These are phyloP conservation scores for Hypocrella siamensis DNA, from an alignment of 2,329 filamentous ascomycete species.

Conservation along the genomic window DNA sequence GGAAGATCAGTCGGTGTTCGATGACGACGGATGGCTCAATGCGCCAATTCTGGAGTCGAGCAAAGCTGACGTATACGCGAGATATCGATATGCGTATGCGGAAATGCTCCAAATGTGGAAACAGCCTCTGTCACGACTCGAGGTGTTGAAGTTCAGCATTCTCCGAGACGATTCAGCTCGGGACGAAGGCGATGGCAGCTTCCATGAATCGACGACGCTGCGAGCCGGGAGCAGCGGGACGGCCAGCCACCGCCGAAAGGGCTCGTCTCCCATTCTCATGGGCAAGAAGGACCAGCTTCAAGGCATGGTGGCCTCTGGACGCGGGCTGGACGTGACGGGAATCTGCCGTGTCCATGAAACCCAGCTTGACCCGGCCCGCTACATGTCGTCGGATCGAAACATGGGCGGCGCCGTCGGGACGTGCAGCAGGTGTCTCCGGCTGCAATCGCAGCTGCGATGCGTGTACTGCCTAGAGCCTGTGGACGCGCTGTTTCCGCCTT, in stretches of 20 bases:
- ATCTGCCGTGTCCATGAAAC: slow-evolving; percentile 47
- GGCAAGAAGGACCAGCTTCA: slow-evolving; percentile 39
- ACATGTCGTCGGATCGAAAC: slow-evolving; percentile 22
- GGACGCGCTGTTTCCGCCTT: slow-evolving; percentile 42
- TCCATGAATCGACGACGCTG: slow-evolving; percentile 20
- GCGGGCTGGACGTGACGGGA: slow-evolving; percentile 46
- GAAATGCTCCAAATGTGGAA: slow-evolving; percentile 54
- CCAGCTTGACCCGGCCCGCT: slow-evolving; percentile 42
- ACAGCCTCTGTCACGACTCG: slow-evolving; percentile 44
- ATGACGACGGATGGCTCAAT: slow-evolving; percentile 51
- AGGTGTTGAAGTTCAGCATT: slow-evolving; percentile 55
- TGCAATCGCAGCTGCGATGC: slow-evolving; percentile 42
- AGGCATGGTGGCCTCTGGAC: slow-evolving; percentile 32
- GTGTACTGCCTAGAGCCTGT: slow-evolving; percentile 48
- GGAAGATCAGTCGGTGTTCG: slow-evolving; percentile 49
- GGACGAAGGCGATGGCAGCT: slow-evolving; percentile 14
- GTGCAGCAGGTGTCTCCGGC: slow-evolving; percentile 34
- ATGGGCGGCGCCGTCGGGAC: slow-evolving; percentile 31
- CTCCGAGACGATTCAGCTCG: slow-evolving; percentile 30
- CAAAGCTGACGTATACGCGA: slow-evolving; percentile 33
- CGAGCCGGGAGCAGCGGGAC: slow-evolving; percentile 21
- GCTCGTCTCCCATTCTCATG: slow-evolving; percentile 36
- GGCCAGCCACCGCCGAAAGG: slow-evolving; percentile 17
- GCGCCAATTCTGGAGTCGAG: slow-evolving; percentile 39
- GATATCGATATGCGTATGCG: slow-evolving; percentile 51